Conservation (phyloP, 2,329 filamentous ascomycete species). For the Cercospora brassicicola region DNA sequence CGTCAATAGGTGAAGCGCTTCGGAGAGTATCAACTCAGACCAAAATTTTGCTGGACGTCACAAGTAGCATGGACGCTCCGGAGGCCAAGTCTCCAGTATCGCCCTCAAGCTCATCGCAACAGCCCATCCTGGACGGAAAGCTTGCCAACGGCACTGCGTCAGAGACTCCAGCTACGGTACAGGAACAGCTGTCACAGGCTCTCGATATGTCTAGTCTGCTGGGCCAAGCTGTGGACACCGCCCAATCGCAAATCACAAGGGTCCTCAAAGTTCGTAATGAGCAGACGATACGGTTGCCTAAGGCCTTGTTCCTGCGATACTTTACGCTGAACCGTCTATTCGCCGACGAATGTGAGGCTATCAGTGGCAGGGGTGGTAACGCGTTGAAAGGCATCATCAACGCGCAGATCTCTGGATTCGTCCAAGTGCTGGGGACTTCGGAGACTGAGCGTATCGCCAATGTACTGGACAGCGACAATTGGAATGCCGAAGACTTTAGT, state of each 20-base stretch:
- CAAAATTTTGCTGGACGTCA: slow-evolving; percentile 92
- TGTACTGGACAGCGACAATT: slow-evolving; percentile 76
- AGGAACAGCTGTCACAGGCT: slow-evolving; percentile 74
- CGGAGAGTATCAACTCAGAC: slow-evolving; percentile 84
- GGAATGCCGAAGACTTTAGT: slow-evolving; percentile 74
- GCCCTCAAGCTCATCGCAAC: slow-evolving; percentile 37
- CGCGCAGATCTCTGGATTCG: slow-evolving; percentile 77
- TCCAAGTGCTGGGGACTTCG: slow-evolving; percentile 67
- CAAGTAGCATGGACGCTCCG: slow-evolving; percentile 65
- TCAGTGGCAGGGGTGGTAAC: slow-evolving; percentile 75
- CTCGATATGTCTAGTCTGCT: slow-evolving; percentile 76
- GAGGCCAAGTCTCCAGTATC: slow-evolving; percentile 43
- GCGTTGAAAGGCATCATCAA: slow-evolving; percentile 78
- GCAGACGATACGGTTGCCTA: slow-evolving; percentile 66
- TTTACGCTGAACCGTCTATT: slow-evolving; percentile 81
- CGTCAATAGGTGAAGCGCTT: slow-evolving; percentile 81
- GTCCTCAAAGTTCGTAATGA: slow-evolving; percentile 75
- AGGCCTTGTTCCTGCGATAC: slow-evolving; percentile 73
- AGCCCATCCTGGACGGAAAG: slow-evolving; percentile 47
- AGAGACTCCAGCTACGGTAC: slow-evolving; percentile 40
- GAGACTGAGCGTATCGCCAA: slow-evolving; percentile 74
- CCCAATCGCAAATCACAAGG: slow-evolving; percentile 71
- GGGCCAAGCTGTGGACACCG: slow-evolving; percentile 76
- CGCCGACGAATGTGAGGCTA: slow-evolving; percentile 81
- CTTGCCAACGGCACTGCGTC: slow-evolving; percentile 30